These are phyloP conservation scores for Bombardia bombarda DNA, from an alignment of 495 filamentous ascomycete species.

Conservation along the genomic window DNA sequence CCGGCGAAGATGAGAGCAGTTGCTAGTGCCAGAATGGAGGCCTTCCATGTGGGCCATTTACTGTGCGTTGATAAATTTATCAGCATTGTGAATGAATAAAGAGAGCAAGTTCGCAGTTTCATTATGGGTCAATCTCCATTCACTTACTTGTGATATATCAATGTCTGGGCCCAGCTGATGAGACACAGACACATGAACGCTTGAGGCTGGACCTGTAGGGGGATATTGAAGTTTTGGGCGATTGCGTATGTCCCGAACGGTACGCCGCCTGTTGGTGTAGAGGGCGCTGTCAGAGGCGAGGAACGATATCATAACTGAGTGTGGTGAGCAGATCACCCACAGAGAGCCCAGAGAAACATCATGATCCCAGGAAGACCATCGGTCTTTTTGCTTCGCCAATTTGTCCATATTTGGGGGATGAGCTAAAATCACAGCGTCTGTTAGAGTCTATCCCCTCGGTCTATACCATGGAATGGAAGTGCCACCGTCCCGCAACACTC, in stretches of 20 bases:
- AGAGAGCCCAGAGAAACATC: slow-evolving; percentile 69
- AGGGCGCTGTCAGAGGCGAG: not conserved
- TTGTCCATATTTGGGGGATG: slow-evolving; percentile 57
- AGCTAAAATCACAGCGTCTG: slow-evolving; percentile 17
- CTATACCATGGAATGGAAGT: too few relatives aligned
- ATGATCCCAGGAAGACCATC: slow-evolving; percentile 64
- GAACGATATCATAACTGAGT: slow-evolving; percentile 1
- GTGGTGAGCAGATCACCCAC: slow-evolving; percentile 28
- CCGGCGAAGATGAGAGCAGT: slow-evolving; percentile 45
- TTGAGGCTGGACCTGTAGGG: slow-evolving; percentile 68
- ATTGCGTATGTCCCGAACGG: slow-evolving; percentile 38
- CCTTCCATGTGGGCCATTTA: slow-evolving; percentile 45
- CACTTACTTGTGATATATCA: slow-evolving; percentile 54
- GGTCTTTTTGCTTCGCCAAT: slow-evolving; percentile 61
- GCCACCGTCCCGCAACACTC: too few relatives aligned
- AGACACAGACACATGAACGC: slow-evolving; percentile 57
- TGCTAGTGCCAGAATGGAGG: slow-evolving; percentile 30
- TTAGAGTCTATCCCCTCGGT: too few relatives aligned
- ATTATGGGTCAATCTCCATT: too few relatives aligned
- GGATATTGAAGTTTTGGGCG: slow-evolving; percentile 62
- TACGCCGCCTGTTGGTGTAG: slow-evolving; percentile 26
- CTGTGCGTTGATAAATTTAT: slow-evolving; percentile 20
- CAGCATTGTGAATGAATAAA: not conserved
- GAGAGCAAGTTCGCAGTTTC: too few relatives aligned
- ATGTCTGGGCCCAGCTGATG: slow-evolving; percentile 57